Evolutionary conservation across 2,329 filamentous ascomycete genomes (phyloP).

Genomic region (Trichoderma cornu-damae): DNA sequence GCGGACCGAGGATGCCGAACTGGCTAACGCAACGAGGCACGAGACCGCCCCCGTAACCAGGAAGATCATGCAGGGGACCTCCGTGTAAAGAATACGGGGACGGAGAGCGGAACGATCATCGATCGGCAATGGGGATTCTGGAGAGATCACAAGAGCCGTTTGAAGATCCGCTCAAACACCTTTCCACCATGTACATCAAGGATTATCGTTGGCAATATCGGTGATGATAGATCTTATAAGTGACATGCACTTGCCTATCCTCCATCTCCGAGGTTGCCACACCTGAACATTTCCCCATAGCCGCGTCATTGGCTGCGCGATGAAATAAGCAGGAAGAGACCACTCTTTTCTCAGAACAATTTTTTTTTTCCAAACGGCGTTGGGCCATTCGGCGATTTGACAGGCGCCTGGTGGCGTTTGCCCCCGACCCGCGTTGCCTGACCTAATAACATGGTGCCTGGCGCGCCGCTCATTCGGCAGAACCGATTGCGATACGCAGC

Average conservation of each 20-base stretch:
- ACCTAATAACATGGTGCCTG: background rate
- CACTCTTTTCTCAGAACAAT: background rate
- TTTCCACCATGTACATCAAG: background rate
- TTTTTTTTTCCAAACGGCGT: background rate
- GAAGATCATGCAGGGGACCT: constrained; percentile 10
- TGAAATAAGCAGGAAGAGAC: background rate
- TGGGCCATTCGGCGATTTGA: background rate
- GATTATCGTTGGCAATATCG: background rate
- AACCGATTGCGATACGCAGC: background rate
- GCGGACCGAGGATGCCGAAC: constrained; percentile 7
- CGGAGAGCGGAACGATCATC: background rate
- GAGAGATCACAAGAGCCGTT: background rate
- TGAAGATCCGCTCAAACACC: too few species aligned
- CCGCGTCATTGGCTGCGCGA: background rate
- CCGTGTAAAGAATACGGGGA: background rate
- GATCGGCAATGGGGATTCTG: background rate
- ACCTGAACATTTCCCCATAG: background rate
- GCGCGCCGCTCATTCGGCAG: background rate
- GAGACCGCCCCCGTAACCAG: background rate
- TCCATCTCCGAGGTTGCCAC: constrained; percentile 2
- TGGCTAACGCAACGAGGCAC: constrained; percentile 13
- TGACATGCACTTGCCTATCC: background rate
- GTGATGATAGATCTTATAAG: background rate
- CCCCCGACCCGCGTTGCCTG: background rate
- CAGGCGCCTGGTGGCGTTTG: constrained; percentile 13